phyloP scores from a whole-genome alignment of 805 yeast species.

The Candida sithepensis region DNA sequence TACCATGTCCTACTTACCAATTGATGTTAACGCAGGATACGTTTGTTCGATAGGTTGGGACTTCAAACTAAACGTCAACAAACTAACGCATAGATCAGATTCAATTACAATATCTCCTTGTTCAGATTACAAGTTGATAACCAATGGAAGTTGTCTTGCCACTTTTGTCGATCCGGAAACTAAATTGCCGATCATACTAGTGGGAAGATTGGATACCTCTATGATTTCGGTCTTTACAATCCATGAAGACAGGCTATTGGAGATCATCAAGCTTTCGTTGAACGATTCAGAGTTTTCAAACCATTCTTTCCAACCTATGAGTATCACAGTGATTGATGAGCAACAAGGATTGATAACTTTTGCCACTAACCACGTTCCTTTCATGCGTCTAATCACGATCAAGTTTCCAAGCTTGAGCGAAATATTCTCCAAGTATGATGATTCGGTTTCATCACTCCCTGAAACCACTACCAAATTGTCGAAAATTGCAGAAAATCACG shows the following conservation, averaged over 20 bases:
- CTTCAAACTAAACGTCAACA: conserved; percentile 36
- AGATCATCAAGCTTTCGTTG: conserved; percentile 48
- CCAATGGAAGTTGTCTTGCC: conserved; percentile 53
- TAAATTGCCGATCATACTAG: conserved; percentile 38
- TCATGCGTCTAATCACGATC: conserved; percentile 61
- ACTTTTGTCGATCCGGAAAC: conserved; percentile 17
- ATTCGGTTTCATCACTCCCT: conserved; percentile 6
- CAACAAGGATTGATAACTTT: conserved; percentile 41
- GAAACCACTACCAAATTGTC: conserved; percentile 4
- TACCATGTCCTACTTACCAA: conserved; percentile 15
- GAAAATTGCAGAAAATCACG: conserved; percentile 3
- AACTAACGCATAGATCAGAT: conserved; percentile 18
- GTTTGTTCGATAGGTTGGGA: conserved; percentile 64
- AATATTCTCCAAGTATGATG: conserved; percentile 8
- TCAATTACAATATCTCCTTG: conserved; percentile 12
- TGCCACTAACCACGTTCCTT: conserved; percentile 78
- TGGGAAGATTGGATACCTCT: conserved; percentile 61
- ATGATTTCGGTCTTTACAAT: conserved; percentile 44
- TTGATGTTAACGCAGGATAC: conserved; percentile 25
- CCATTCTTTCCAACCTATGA: conserved; percentile 59
- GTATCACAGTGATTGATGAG: conserved; percentile 28
- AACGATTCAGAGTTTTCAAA: conserved; percentile 72
- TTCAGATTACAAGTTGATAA: conserved; percentile 35
- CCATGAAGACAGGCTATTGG: conserved; percentile 24
- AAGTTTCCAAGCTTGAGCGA: conserved; percentile 35